Percentiles rank a stretch among this genome's conserved stretches.
phyloP scores from a whole-genome alignment of 495 filamentous ascomycete species.

The Articulospora tetracladia region DNA sequence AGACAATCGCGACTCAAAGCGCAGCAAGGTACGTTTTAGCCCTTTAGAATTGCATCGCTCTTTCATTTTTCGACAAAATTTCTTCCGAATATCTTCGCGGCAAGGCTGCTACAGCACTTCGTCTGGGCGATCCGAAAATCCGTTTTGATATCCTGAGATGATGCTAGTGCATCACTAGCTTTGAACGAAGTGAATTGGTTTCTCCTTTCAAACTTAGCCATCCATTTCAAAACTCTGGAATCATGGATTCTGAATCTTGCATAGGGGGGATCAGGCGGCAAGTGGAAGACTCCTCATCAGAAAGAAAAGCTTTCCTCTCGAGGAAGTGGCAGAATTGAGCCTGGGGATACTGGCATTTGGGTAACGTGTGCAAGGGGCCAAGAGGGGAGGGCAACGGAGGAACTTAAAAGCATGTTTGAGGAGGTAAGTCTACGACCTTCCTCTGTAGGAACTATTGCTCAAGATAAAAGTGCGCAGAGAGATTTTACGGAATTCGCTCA shows the following conservation, averaged over 20 bases:
- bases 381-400: conserved; percentile 72
- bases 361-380: conserved; percentile 78
- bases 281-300: conserved; percentile 53
- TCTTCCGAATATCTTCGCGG: neutral
- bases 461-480: conserved; percentile 49
- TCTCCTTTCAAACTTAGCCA: neutral
- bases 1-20: conserved; percentile 8
- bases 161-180: neutral
- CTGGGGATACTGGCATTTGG: conserved; percentile 84
- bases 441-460: neutral
- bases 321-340: conserved; percentile 46
- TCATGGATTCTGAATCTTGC: neutral
- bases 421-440: conserved; percentile 13
- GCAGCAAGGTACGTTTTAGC: conserved; percentile 19
- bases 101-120: no score
- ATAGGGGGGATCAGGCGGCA: conserved; percentile 46
- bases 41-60: neutral
- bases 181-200: neutral
- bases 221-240: neutral
- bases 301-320: conserved; percentile 34
- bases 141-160: neutral
- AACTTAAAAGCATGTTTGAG: conserved; percentile 67
- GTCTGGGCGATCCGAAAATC: neutral
- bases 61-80: neutral
- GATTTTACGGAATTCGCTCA: conserved; percentile 49